Conservation (phyloP, 306 rosid genomes). For the Quercus parvula region DNA sequence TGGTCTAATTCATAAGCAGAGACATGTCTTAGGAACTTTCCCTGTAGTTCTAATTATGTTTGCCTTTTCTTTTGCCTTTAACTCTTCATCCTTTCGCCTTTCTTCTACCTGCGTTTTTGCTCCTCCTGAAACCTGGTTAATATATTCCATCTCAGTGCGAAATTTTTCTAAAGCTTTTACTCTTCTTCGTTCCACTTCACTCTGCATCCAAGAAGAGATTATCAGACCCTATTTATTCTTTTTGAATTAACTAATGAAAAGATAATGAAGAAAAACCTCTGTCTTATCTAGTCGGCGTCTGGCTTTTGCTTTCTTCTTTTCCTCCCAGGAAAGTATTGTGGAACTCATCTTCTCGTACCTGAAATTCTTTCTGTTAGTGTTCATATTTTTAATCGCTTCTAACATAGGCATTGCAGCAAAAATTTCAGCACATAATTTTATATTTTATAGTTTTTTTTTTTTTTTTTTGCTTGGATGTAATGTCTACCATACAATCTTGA, state of each 20-base stretch:
- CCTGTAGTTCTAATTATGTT: constrained; percentile 56
- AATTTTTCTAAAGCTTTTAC: constrained; percentile 26
- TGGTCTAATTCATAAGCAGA: constrained; percentile 52
- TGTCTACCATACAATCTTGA: neutral
- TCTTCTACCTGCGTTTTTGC: constrained; percentile 54
- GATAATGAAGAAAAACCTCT: constrained; percentile 44
- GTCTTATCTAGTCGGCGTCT: constrained; percentile 23
- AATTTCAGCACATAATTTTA: neutral
- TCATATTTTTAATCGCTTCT: neutral
- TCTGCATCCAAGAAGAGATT: constrained; percentile 31
- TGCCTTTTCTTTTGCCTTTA: constrained; percentile 54
- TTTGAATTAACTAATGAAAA: constrained; percentile 11
- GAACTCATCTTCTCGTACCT: constrained; percentile 50
- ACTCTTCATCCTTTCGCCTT: constrained; percentile 33
- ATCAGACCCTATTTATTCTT: neutral
- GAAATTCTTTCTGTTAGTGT: constrained; percentile 25
- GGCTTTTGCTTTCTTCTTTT: constrained; percentile 49
- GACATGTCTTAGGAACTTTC: constrained; percentile 38
- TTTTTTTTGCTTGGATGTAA: neutral
- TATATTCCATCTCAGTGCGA: constrained; percentile 15
- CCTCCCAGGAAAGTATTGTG: constrained; percentile 65
- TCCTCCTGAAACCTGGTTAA: constrained; percentile 40
- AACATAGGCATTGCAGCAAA: neutral
- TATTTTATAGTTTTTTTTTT: neutral
- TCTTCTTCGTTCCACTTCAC: constrained; percentile 35